Evolutionary conservation across 805 yeast genomes (phyloP).

Genomic region (Lipomyces japonicus): DNA sequence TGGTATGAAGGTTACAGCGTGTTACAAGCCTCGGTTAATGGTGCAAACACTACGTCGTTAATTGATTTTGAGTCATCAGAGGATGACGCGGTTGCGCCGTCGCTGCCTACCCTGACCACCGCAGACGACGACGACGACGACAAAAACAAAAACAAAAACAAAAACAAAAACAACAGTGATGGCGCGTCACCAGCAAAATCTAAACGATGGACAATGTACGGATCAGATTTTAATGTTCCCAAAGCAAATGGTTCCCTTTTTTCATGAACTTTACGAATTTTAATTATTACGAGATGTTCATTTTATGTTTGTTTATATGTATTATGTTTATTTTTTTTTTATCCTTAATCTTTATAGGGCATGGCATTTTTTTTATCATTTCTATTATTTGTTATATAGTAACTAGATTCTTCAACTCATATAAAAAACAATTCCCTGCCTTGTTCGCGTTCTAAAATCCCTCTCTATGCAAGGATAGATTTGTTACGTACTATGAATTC

Average conservation of each 20-base stretch:
- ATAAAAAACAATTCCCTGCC: too few species aligned
- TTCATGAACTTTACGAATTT: not conserved
- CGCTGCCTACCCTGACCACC: too few species aligned
- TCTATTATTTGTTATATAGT: too few species aligned
- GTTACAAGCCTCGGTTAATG: constrained; percentile 13
- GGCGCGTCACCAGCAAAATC: constrained; percentile 1
- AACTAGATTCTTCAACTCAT: too few species aligned
- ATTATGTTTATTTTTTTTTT: not conserved
- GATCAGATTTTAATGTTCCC: constrained; percentile 9
- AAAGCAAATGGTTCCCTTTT: not conserved
- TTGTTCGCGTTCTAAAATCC: too few species aligned
- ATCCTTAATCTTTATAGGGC: not conserved
- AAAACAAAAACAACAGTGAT: not conserved
- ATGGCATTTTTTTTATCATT: too few species aligned
- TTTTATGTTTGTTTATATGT: not conserved
- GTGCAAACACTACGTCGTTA: constrained; percentile 11
- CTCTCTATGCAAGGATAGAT: too few species aligned
- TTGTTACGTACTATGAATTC: too few species aligned
- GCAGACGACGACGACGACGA: too few species aligned
- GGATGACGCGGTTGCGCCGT: constrained; percentile 8
- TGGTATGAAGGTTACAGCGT: constrained; percentile 23
- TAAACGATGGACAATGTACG: constrained; percentile 17
- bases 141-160: not conserved
- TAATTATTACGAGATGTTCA: not conserved
- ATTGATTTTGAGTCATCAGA: constrained; percentile 26